Conservation (phyloP, 2,329 filamentous ascomycete genomes). For the Penicillium verrucosum region DNA sequence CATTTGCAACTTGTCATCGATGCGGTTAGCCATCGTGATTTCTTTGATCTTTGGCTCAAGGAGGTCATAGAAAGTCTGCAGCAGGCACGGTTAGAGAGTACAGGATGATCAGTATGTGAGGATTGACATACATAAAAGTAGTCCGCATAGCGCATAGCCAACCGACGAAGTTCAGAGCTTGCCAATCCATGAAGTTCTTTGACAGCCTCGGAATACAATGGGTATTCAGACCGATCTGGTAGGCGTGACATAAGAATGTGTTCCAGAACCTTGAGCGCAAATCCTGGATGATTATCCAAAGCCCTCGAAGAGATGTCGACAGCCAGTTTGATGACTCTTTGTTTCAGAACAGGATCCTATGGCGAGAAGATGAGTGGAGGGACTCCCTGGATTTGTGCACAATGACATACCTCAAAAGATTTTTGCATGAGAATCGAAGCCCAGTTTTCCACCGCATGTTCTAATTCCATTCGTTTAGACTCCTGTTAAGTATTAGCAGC, state of each 20-base stretch:
- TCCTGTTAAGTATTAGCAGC: slow-evolving; percentile 27
- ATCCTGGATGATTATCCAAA: slow-evolving; percentile 70
- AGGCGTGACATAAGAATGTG: slow-evolving; percentile 84
- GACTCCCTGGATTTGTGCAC: not conserved
- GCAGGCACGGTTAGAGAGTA: slow-evolving; percentile 24
- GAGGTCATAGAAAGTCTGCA: slow-evolving; percentile 75
- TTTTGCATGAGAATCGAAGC: slow-evolving; percentile 41
- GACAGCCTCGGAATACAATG: slow-evolving; percentile 79
- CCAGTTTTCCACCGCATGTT: slow-evolving; percentile 42
- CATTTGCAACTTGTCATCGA: slow-evolving; percentile 77
- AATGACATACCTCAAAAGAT: slow-evolving; percentile 36
- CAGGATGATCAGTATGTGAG: not conserved
- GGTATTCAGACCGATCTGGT: slow-evolving; percentile 66
- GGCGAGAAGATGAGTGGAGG: not conserved
- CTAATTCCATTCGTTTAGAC: slow-evolving; percentile 38
- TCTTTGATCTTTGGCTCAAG: slow-evolving; percentile 80
- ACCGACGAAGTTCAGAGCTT: slow-evolving; percentile 80
- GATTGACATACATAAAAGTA: slow-evolving; percentile 65
- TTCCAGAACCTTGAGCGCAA: slow-evolving; percentile 86
- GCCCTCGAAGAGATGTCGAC: slow-evolving; percentile 82
- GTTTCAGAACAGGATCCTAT: slow-evolving; percentile 75
- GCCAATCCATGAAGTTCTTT: slow-evolving; percentile 83
- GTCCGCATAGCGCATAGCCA: slow-evolving; percentile 88
- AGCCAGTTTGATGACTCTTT: slow-evolving; percentile 74
- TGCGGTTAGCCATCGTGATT: slow-evolving; percentile 66